These are phyloP conservation scores for Lactifluus volemus DNA, from an alignment of 768 basidiomycete species.

Conservation along the genomic window DNA sequence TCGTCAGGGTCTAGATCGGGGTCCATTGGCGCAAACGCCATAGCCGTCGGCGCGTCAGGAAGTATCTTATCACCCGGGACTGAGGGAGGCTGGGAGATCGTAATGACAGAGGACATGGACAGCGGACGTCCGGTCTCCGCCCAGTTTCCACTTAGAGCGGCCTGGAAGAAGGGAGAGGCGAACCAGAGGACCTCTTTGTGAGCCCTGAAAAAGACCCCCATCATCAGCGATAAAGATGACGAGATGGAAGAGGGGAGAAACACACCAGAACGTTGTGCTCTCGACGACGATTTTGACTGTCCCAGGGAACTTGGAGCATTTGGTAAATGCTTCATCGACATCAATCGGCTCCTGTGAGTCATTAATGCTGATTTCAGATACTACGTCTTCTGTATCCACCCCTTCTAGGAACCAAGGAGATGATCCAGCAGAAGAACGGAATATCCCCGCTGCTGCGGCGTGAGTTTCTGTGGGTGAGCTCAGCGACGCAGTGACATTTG, in stretches of 20 bases:
- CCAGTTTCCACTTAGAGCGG: slow-evolving; percentile 86
- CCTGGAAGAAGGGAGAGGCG: slow-evolving; percentile 93
- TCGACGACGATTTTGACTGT: slow-evolving; percentile 89
- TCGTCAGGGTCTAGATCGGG: slow-evolving; percentile 41
- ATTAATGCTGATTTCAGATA: slow-evolving; percentile 59
- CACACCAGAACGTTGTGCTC: slow-evolving; percentile 84
- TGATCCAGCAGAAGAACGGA: slow-evolving; percentile 63
- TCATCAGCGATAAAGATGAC: slow-evolving; percentile 6
- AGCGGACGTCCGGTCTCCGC: slow-evolving; percentile 76
- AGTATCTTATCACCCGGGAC: slow-evolving; percentile 42
- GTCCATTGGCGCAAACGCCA: slow-evolving; percentile 54
- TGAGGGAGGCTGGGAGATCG: slow-evolving; percentile 67
- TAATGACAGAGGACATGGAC: slow-evolving; percentile 77
- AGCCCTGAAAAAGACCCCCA: slow-evolving; percentile 41
- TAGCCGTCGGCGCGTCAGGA: slow-evolving; percentile 39
- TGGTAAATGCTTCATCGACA: slow-evolving; percentile 71
- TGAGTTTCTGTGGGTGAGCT: slow-evolving; percentile 85
- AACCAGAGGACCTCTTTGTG: slow-evolving; percentile 90
- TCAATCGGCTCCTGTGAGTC: slow-evolving; percentile 62
- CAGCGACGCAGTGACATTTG: slow-evolving; percentile 70
- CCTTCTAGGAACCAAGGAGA: slow-evolving; percentile 77
- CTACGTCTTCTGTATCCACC: slow-evolving; percentile 56
- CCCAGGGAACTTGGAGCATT: slow-evolving; percentile 60
- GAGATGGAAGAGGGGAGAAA: slow-evolving; percentile 12
- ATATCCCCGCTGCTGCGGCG: slow-evolving; percentile 78